These are phyloP conservation scores for Sicyos edulis DNA, from an alignment of 306 rosid genomes.

Conservation along the genomic window DNA sequence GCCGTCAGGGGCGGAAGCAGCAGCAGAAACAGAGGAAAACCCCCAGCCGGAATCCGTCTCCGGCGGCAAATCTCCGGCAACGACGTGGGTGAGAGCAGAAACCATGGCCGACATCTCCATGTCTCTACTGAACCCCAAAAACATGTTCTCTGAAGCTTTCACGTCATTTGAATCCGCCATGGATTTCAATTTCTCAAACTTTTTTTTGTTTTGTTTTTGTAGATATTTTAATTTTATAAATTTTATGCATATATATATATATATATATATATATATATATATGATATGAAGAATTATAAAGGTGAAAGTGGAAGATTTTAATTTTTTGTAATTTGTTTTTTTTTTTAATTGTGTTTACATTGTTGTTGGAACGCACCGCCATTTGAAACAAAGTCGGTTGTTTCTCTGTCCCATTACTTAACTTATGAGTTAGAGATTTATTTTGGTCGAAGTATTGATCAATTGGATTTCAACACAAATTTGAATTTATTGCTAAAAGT, in stretches of 20 bases:
- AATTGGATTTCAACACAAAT: background rate
- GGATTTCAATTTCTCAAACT: too few species aligned
- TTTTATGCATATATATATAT: background rate
- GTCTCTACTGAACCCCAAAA: constrained; percentile 28
- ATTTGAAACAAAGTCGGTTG: background rate
- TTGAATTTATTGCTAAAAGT: background rate
- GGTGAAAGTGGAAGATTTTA: background rate
- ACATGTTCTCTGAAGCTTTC: background rate
- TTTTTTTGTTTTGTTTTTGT: background rate
- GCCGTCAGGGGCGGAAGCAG: background rate
- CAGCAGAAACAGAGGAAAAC: background rate
- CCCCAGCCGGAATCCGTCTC: background rate
- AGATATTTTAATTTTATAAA: background rate
- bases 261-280: background rate
- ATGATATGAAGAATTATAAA: background rate
- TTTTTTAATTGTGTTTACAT: background rate
- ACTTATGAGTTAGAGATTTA: background rate
- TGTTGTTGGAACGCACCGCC: constrained; percentile 14
- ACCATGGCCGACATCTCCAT: constrained; percentile 41
- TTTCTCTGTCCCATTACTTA: too few species aligned
- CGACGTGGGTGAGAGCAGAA: constrained; percentile 36
- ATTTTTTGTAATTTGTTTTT: too few species aligned
- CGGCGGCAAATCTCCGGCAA: constrained; percentile 25
- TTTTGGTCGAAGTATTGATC: background rate
- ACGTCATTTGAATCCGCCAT: background rate